Base-by-base conservation (phyloP, 768 basidiomycete genomes). In the Tylopilus plumbeoviolaceoides region DNA sequence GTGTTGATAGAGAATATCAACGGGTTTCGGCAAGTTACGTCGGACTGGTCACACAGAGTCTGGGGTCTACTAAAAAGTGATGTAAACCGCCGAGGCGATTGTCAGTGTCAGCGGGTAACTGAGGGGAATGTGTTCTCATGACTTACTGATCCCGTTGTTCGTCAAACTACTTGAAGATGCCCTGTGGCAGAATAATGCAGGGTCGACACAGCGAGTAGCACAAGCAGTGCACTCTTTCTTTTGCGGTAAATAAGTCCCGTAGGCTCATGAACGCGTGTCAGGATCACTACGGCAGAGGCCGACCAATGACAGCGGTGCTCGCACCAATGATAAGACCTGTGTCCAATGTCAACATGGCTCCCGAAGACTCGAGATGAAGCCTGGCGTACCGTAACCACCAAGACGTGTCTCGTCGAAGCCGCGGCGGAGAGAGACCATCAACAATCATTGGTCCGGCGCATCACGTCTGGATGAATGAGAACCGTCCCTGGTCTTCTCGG, bases 191-290 rank as follows among this genome's bases (percentile, higher is more conserved):
- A 86, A 36, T 42, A 85, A 74, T 20, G 84, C 83, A 47, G 84
- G 84, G 64, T 86, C 84, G 20, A 81, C 79, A 59, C 83, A 84
- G 44, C 84, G 79, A 2, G 82, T 79, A 0, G 83, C 82, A 60
- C 84, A 83, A 2, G 82, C 82, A 48, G 67, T 59, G 56, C 72
- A 76, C 3, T 80, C 83, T 56, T 81, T 81, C 66, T 84, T 84
- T 67, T 82, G 80, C 15, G 80, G 80, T 38, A 80, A 64, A 60
- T 74, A 72, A 30, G 70, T 63, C n/a, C 62, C 52, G 83, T 72
- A 42, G 79, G 15, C 83, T 81, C 45, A 84, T 75, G 58, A 80
- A 79, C 7, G 60, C 59, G 52, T 72, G 72, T n/a, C 71, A 69
- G 3, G 72, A 59, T 54, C 74, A 70, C 31, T 11, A 7, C 30